A percentile compares a stretch with the other conserved stretches of the same genome.
Conservation (phyloP, 208 protist species). For the Wallacemonas sp. region DNA sequence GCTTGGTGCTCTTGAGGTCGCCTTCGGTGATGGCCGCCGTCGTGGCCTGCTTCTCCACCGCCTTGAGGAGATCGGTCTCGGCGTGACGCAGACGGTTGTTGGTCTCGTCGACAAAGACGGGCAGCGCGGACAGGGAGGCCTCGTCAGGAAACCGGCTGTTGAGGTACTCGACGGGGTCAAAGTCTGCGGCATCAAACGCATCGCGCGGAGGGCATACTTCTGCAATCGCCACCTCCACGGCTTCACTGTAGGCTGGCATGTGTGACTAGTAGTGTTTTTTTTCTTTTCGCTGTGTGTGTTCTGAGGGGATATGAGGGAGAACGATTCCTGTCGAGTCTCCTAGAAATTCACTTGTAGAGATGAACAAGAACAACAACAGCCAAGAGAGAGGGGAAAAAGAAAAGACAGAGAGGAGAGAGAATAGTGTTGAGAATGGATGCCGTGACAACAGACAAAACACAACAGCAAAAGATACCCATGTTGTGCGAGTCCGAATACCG, state of each 20-base stretch:
- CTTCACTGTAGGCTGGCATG: constrained; percentile 68
- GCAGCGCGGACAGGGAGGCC: constrained; percentile 81
- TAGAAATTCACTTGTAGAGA: too few relatives aligned
- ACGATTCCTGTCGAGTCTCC: too few relatives aligned
- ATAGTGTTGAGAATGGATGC: too few relatives aligned
- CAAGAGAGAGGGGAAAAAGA: constrained; percentile 1
- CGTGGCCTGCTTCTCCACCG: constrained; percentile 90
- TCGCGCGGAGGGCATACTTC: constrained; percentile 81
- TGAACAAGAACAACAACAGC: background rate
- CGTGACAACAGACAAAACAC: too few relatives aligned
- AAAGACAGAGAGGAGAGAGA: background rate
- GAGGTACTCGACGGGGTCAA: constrained; percentile 94
- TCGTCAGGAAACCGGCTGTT: constrained; percentile 94
- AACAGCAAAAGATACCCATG: too few relatives aligned
- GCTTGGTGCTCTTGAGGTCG: constrained; percentile 86
- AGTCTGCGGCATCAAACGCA: constrained; percentile 79
- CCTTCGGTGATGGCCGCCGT: constrained; percentile 69
- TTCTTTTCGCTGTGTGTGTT: constrained; percentile 2
- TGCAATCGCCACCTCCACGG: constrained; percentile 79
- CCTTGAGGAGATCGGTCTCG: constrained; percentile 90
- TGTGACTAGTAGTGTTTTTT: background rate
- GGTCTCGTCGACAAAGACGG: constrained; percentile 79
- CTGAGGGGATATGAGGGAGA: too few relatives aligned
- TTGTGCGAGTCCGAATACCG: too few relatives aligned
- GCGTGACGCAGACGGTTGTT: constrained; percentile 82